Conservation (phyloP, 2,329 filamentous ascomycete species). For the Colletotrichum abscissum region DNA sequence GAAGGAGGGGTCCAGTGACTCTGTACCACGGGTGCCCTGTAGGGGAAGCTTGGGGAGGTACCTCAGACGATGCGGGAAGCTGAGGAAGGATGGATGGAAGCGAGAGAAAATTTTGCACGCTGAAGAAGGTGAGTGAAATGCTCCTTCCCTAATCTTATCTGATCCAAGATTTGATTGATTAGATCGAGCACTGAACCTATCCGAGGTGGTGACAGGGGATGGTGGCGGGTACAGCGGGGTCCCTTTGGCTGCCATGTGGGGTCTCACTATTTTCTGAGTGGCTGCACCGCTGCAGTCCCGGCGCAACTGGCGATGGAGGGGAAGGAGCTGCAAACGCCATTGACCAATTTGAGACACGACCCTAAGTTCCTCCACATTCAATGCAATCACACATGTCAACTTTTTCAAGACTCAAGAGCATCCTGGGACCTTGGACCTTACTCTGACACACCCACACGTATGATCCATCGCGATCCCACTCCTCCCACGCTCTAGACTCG, state of each 20-base stretch:
- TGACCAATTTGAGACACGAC: slow-evolving; percentile 7
- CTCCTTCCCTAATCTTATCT: slow-evolving; percentile 34
- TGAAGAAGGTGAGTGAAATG: not conserved
- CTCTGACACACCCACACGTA: not conserved
- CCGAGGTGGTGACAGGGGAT: not conserved
- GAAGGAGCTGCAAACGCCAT: slow-evolving; percentile 13
- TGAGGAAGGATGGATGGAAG: too few relatives aligned
- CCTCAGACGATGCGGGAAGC: not conserved
- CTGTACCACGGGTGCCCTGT: too few relatives aligned
- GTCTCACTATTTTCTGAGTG: not conserved
- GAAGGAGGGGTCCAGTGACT: not conserved
- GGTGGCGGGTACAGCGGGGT: not conserved
- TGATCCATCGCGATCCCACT: slow-evolving; percentile 25
- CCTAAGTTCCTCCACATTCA: slow-evolving; percentile 8
- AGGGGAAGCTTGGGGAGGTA: not conserved
- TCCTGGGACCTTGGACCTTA: not conserved
- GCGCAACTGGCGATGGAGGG: not conserved
- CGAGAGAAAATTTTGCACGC: slow-evolving; percentile 21
- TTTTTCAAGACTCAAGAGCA: not conserved
- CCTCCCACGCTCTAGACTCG: not conserved
- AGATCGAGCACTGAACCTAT: slow-evolving; percentile 31
- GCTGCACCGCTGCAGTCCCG: not conserved
- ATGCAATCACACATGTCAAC: slow-evolving; percentile 8
- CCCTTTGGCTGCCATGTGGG: not conserved
- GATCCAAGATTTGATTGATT: slow-evolving; percentile 37